Conservation (phyloP, 2,329 filamentous ascomycete species). For the Trichoderma sp. region DNA sequence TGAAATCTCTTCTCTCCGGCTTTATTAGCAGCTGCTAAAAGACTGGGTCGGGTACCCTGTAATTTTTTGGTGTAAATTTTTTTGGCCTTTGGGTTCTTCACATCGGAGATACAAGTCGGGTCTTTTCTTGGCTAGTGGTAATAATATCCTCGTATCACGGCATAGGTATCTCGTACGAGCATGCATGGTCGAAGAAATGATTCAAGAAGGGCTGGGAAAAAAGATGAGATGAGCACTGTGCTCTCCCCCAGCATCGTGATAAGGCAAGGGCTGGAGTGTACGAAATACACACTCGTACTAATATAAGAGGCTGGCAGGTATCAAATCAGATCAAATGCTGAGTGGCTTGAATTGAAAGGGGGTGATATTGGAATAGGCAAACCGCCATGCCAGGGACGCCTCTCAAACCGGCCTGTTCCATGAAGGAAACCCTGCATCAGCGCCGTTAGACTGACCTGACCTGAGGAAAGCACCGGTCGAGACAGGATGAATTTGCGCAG, state of each 20-base stretch:
- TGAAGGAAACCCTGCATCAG: background rate
- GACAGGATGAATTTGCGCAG: background rate
- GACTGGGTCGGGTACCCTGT: conserved; percentile 12
- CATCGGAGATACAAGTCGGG: conserved; percentile 19
- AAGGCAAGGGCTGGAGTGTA: background rate
- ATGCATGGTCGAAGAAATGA: background rate
- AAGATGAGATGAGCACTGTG: background rate
- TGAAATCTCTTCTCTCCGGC: conserved; percentile 10
- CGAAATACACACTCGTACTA: background rate
- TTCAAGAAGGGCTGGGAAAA: background rate
- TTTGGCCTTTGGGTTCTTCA: background rate
- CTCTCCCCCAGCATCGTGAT: background rate
- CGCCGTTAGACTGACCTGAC: background rate
- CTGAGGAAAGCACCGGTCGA: background rate
- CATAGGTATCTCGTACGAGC: background rate
- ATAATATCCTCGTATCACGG: conserved; percentile 5
- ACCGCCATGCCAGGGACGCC: conserved; percentile 5
- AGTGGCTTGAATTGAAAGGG: conserved; percentile 5
- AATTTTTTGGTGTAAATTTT: background rate
- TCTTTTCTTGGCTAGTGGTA: background rate
- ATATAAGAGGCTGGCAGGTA: background rate
- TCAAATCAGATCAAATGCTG: background rate
- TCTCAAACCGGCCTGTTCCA: background rate
- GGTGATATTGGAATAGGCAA: background rate
- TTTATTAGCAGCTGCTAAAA: conserved; percentile 21